Evolutionary conservation across 805 yeast genomes (phyloP), one percentile per base, ranked within the genome.

Genomic region (Myxozyma lipomycoides): DNA sequence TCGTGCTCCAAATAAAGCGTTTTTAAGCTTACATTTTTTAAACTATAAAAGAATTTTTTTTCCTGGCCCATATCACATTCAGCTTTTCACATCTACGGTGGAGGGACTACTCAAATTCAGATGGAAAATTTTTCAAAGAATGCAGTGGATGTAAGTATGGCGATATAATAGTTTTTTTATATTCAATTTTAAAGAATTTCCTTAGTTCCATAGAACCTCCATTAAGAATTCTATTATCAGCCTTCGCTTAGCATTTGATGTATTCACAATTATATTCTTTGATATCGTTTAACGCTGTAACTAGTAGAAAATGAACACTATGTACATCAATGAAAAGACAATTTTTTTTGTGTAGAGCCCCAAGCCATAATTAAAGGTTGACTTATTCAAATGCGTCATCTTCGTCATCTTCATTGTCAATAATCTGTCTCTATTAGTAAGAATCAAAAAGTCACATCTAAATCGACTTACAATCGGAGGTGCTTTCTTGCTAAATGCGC

Each of bases 361-460:
- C 15, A 10, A 28, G 10, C 15, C 15, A 28, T 28, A 10, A 10
- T 6, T 35, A n/a, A 7, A n/a, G 18, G 15, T 17, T 35, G 18
- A 7, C 6, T 23, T 30, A 48, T 10, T 28, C 48, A 46, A 56
- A 56, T 18, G 52, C 61, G 30, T 44, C 58, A 37, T 58, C 46
- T 39, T 52, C 59, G 32, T 61, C 59, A 24, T 50, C 49, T 25
- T 42, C 24, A 15, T 38, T 15, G 21, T 7, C 41, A 19, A 19
- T 9, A 38, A n/a, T 17, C 21, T 17, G 24, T n/a, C 7, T 7
- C 18, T 19, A 26, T 9, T 26, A n/a, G 21, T 9, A 38, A n/a
- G 41, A 38, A 15, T n/a, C 24, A 4, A 26, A n/a, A 19, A 10
- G 10, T 5, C 15, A 4, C 24, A 19, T 19, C 10, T 21, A 19